Percentiles rank a stretch among this genome's conserved stretches.
Conservation (phyloP, 2,329 filamentous ascomycete species). For the Didymella exigua region DNA sequence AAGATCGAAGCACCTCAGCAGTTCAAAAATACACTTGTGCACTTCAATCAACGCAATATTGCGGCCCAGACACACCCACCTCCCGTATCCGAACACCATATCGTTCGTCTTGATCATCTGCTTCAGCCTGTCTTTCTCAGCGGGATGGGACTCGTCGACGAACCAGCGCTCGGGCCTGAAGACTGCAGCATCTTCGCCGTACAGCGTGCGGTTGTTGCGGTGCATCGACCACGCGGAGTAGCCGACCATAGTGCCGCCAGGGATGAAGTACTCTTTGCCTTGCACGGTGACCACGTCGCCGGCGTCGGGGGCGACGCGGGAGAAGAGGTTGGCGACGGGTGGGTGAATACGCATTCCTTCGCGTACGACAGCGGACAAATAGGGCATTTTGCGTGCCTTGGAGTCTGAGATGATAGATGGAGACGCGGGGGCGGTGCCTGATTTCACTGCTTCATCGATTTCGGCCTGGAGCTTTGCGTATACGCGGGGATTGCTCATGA, state of each 20-base stretch:
- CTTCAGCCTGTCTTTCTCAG: constrained; percentile 32
- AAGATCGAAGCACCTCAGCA: constrained; percentile 43
- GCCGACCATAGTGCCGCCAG: constrained; percentile 44
- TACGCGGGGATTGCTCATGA: constrained; percentile 58
- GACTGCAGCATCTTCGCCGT: constrained; percentile 50
- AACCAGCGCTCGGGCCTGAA: constrained; percentile 60
- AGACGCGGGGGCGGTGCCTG: constrained; percentile 42
- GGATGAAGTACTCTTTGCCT: constrained; percentile 38
- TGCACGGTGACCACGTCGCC: constrained; percentile 42
- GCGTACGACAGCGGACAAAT: constrained; percentile 55
- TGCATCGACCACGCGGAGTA: constrained; percentile 44
- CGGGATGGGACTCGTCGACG: constrained; percentile 25
- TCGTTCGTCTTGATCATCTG: constrained; percentile 43
- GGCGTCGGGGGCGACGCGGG: constrained; percentile 36
- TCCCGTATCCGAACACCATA: constrained; percentile 47
- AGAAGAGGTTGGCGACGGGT: constrained; percentile 44
- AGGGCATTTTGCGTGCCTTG: constrained; percentile 50
- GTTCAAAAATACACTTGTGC: constrained; percentile 52
- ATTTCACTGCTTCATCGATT: constrained; percentile 49
- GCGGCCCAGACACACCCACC: constrained; percentile 44
- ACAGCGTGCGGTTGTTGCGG: constrained; percentile 37
- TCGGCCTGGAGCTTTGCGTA: constrained; percentile 55
- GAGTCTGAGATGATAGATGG: constrained; percentile 55
- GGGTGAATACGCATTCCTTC: constrained; percentile 56
- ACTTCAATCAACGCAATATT: constrained; percentile 46